Evolutionary conservation across 2,329 filamentous ascomycete species (phyloP).

Genomic region (Chaetomium globosum): DNA sequence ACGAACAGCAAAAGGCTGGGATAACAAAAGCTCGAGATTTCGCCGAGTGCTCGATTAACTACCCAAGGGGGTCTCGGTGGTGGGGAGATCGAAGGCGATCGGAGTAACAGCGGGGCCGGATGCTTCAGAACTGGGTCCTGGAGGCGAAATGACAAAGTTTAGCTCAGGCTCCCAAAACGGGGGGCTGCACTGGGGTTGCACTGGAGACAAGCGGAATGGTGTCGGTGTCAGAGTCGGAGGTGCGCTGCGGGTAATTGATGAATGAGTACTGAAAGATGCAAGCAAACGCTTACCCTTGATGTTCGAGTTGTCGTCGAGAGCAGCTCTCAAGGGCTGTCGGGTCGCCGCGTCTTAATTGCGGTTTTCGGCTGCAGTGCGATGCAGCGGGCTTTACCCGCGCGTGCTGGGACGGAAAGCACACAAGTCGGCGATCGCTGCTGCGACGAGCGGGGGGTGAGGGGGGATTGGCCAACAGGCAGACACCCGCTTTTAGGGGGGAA

Average conservation of each 20-base stretch:
- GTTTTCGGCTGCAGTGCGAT: background rate
- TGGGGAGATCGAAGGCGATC: conserved; percentile 3
- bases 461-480: conserved; percentile 1
- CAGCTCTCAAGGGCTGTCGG: background rate
- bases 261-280: background rate
- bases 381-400: background rate
- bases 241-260: background rate
- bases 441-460: background rate
- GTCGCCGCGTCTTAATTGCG: background rate
- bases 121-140: conserved; percentile 16
- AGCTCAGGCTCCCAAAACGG: conserved; percentile 9
- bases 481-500: background rate
- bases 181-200: background rate
- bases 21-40: background rate
- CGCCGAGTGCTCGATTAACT: conserved; percentile 9
- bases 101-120: conserved; percentile 19
- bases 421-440: conserved; percentile 6
- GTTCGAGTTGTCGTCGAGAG: background rate
- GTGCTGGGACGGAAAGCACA: background rate
- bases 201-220: background rate
- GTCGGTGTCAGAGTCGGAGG: background rate
- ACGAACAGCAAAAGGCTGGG: background rate
- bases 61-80: background rate
- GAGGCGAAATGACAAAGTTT: conserved; percentile 21
- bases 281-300: background rate